Base-by-base conservation (phyloP, 2,329 filamentous ascomycete species). In the Stromatinia cepivora region DNA sequence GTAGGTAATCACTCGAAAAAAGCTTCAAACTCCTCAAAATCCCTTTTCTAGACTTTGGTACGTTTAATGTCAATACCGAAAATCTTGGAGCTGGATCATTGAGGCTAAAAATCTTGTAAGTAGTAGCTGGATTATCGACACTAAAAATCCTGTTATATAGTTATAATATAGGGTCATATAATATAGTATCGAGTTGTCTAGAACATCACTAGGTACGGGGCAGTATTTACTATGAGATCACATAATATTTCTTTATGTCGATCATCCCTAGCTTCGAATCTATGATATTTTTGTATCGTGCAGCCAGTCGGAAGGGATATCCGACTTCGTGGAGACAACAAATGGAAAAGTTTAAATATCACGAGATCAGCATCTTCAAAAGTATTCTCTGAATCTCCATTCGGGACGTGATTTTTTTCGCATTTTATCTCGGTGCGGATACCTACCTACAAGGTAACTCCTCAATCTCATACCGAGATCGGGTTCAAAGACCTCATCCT, bases 301-400 rank as follows among this genome's bases (percentile, higher is more conserved):
- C 34, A 50, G 46, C 59, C 59, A 63, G 36, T 63, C 59, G 45
- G 45, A 63, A 50, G 13, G 13, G 10, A 20, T 39, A 8, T 50
- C 59, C 45, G 59, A 39, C 28, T 28, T 50, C 28, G 45, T 28
- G 59, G 34, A 50, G 31, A 50, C 45, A 8, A 36, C 46, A 52
- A 11, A 28, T 8, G 61, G 46, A 61, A 46, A 52, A 52, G 10
- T 9, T 6, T 52, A 20, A 5, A 13, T 39, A 28, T 63, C 61
- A 63, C 46, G 61, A 39, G 61, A 52, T 28, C 8, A 17, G 8
- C 46, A 52, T 63, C 31, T 52, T 5, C 34, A 17, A 15, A 39
- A n/a, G n/a, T 58, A 20, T 58, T 28, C 31, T 52, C 61, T 46
- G 31, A 2, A 36, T 63, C 61, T 63, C 46, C 46, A 52, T 63